Base-by-base conservation (phyloP, 2,329 filamentous ascomycete species). In the Botrytis squamosa region DNA sequence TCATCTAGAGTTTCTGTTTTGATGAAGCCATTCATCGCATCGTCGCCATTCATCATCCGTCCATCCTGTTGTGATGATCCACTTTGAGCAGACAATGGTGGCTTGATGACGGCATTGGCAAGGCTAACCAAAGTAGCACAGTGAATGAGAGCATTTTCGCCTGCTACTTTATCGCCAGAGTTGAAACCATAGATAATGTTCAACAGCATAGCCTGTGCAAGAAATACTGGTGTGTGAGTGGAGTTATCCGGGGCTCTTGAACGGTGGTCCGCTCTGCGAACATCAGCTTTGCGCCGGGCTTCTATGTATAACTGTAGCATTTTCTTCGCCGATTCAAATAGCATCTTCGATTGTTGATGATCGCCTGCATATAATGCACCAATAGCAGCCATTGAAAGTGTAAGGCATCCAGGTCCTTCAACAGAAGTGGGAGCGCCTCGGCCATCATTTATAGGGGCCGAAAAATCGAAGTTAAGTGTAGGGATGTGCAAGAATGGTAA, bases 141-240 rank as follows among this genome's bases (percentile, higher is more conserved):
- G 81, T 98, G 95, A 1, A 93, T 97, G 76, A 92, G 95, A 1
- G 95, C 95, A 79, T 97, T 97, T 81, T 98, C 94, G 75, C 93
- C 94, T 36, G 94, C 92, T 71, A 90, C 91, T 84, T 97, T 95
- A 81, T 98, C 95, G 55, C 93, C 94, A 81, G 94, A 97, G 77
- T 97, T 97, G 82, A 98, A 93, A 22, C 95, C 95, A 81, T 97
- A 98, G 25, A 98, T 93, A 55, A 98, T 93, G 81, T 97, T 98
- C 69, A 99, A 87, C 14, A 98, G 86, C 95, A 98, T 98, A 0
- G 95, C 94, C 83, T 98, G 96, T 25, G 98, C 94, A 40, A 99
- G 87, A 95, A 95, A 98, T 59, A 98, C 87, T 0, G 95, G 95
- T 3, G 95, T 95, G 77, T 93, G 90, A 57, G 90, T 88, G 25